Conservation (phyloP, 176 grass and related monocot species). For the Eragrostis nindensis region DNA sequence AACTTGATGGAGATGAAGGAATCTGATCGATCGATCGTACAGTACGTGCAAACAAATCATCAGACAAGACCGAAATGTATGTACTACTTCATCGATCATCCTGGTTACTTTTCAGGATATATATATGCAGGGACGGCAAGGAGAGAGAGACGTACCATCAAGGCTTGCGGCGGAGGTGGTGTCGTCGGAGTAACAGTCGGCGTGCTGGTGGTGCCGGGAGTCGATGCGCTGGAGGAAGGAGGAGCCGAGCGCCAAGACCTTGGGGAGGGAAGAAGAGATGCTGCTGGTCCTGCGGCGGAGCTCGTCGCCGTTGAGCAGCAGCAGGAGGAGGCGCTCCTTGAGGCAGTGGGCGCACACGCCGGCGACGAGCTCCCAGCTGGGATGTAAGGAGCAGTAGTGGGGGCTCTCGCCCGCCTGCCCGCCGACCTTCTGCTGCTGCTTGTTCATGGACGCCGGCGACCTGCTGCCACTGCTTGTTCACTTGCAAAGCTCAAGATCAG, state of each 20-base stretch:
- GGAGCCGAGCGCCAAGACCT: conserved; percentile 69
- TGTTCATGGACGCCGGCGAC: too few relatives aligned
- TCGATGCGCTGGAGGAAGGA: conserved; percentile 81
- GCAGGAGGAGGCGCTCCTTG: conserved; percentile 70
- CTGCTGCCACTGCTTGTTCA: too few relatives aligned
- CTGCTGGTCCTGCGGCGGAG: conserved; percentile 45
- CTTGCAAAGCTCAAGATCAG: too few relatives aligned
- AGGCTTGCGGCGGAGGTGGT: conserved; percentile 63
- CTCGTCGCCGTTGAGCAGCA: not conserved
- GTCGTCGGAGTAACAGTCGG: not conserved
- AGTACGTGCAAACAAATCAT: too few relatives aligned
- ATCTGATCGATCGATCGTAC: conserved; percentile 40
- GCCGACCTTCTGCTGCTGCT: too few relatives aligned
- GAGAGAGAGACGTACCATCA: conserved; percentile 52
- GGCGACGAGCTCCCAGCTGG: conserved; percentile 56
- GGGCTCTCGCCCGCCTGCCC: not conserved
- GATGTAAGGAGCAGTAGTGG: conserved; percentile 73
- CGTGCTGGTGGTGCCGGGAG: conserved; percentile 39
- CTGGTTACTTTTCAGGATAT: too few relatives aligned
- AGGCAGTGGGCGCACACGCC: conserved; percentile 86
- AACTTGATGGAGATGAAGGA: conserved; percentile 99
- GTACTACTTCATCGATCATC: too few relatives aligned
- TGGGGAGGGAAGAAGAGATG: conserved; percentile 66
- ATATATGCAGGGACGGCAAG: too few relatives aligned
- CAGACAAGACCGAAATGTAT: too few relatives aligned